Conservation (phyloP, 78 protist genomes). For the Tieghemostelium lacteum region DNA sequence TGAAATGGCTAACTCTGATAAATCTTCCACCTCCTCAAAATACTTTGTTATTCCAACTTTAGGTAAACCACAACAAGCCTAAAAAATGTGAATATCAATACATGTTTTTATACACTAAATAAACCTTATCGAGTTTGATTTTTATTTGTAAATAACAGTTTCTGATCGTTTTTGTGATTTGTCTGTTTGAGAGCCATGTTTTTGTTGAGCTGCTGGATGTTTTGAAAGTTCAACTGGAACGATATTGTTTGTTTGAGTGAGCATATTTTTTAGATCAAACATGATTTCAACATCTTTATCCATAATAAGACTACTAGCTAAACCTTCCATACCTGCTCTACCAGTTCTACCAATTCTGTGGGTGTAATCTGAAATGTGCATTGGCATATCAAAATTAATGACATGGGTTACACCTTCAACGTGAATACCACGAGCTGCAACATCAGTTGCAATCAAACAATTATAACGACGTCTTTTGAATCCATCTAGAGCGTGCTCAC, state of each 20-base stretch:
- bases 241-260: constrained; percentile 33
- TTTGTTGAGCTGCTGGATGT: constrained; percentile 65
- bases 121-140: background rate
- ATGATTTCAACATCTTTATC: constrained; percentile 84
- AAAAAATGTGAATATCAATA: too few relatives aligned
- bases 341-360: constrained; percentile 98
- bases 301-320: constrained; percentile 91
- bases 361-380: constrained; percentile 82
- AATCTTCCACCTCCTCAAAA: background rate
- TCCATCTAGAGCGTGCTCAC: constrained; percentile 82
- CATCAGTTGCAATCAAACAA: constrained; percentile 90
- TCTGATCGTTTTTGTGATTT: constrained; percentile 45
- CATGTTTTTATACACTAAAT: too few relatives aligned
- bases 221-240: constrained; percentile 75
- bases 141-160: constrained; percentile 51
- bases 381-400: constrained; percentile 96
- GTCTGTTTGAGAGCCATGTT: constrained; percentile 32
- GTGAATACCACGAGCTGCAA: constrained; percentile 93
- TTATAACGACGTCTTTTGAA: constrained; percentile 60
- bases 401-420: constrained; percentile 92
- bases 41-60: background rate
- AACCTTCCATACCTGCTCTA: constrained; percentile 96
- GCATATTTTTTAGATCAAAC: constrained; percentile 86
- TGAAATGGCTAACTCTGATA: background rate
- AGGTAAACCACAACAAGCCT: background rate